Evolutionary conservation across 306 rosid genomes (phyloP).

Genomic region (Urtica urens): DNA sequence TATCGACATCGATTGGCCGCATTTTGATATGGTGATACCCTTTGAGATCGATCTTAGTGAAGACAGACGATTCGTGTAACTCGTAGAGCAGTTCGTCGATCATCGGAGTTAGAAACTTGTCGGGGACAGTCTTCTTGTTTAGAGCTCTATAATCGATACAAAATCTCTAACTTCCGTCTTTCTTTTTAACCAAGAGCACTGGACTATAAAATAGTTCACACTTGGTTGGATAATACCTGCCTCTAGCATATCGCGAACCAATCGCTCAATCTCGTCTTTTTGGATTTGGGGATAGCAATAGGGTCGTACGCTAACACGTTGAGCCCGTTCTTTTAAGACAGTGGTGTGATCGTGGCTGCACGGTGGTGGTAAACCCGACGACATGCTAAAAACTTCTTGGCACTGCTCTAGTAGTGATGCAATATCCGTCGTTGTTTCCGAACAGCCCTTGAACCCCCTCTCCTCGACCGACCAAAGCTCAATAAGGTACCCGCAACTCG

Average conservation of each 20-base stretch:
- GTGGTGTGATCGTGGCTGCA: neutral
- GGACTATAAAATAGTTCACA: neutral
- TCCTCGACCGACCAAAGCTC: neutral
- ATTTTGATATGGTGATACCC: neutral
- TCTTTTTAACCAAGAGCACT: neutral
- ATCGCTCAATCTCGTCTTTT: neutral
- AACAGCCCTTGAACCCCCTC: neutral
- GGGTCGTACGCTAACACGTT: neutral
- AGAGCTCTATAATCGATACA: neutral
- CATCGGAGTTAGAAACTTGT: neutral
- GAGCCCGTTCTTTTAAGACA: neutral
- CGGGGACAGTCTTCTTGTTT: neutral
- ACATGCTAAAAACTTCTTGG: neutral
- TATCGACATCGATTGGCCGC: neutral
- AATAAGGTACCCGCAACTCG: neutral
- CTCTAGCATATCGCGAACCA: too few species aligned
- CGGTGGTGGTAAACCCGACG: neutral
- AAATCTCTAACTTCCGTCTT: neutral
- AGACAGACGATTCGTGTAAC: neutral
- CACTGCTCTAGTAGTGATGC: neutral
- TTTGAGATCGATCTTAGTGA: neutral
- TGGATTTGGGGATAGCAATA: neutral
- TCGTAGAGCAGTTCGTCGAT: neutral
- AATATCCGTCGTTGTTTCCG: neutral
- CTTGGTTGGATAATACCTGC: neutral